These are phyloP conservation scores for Beauveria medogensis DNA, from an alignment of 2,329 filamentous ascomycete genomes.

Conservation along the genomic window DNA sequence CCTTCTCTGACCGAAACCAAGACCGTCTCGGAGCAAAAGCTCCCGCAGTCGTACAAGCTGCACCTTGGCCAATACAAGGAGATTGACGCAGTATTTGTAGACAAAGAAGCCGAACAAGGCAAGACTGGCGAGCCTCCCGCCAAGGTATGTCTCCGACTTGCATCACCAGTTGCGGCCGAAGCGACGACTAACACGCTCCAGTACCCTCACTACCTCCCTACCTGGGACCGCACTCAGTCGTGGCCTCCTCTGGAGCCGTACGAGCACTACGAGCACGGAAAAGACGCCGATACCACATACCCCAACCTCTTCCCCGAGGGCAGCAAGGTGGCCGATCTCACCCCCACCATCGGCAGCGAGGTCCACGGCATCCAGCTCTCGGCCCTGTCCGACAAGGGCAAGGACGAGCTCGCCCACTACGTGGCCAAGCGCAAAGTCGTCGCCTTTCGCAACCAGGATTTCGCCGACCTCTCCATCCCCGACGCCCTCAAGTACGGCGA, in stretches of 20 bases:
- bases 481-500: constrained; percentile 55
- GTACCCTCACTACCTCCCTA: constrained; percentile 44
- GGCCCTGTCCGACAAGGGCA: constrained; percentile 38
- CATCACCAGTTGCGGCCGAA: no score
- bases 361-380: constrained; percentile 56
- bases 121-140: constrained; percentile 21
- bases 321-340: constrained; percentile 37
- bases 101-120: constrained; percentile 21
- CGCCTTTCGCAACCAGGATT: constrained; percentile 60
- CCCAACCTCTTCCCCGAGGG: constrained; percentile 47
- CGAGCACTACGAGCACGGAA: constrained; percentile 57
- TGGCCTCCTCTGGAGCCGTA: constrained; percentile 54
- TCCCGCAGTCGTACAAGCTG: constrained; percentile 16
- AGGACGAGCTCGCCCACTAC: constrained; percentile 58
- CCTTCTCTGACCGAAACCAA: constrained; percentile 9
- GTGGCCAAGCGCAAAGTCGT: constrained; percentile 60
- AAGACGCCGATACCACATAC: constrained; percentile 54
- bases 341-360: constrained; percentile 57
- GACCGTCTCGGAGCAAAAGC: background rate
- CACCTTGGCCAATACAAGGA: constrained; percentile 24
- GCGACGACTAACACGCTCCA: constrained; percentile 1
- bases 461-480: constrained; percentile 51
- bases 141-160: constrained; percentile 16
- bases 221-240: constrained; percentile 48
- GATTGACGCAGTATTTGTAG: constrained; percentile 19